Conservation (phyloP, 306 rosid genomes). For the Oxytropis ochrocephala region DNA sequence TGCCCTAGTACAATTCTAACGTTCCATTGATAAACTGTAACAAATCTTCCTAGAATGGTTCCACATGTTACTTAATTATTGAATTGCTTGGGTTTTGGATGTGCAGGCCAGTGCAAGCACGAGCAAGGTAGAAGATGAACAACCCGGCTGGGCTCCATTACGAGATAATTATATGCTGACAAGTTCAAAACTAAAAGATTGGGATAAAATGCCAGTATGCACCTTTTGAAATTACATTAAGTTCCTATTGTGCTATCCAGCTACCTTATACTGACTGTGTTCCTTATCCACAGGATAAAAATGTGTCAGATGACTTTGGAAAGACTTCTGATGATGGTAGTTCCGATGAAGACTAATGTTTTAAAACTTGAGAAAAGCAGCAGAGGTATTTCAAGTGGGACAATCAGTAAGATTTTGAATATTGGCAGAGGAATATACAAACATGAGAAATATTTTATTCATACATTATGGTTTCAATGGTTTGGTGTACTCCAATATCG, state of each 20-base stretch:
- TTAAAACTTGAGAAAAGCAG: constrained; percentile 1
- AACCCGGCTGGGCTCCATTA: constrained; percentile 93
- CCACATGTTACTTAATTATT: not conserved
- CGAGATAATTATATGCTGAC: constrained; percentile 89
- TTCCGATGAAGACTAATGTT: constrained; percentile 61
- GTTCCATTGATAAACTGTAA: not conserved
- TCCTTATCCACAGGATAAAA: constrained; percentile 18
- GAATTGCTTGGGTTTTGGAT: not conserved
- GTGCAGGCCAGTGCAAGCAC: constrained; percentile 44
- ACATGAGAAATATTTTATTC: no score
- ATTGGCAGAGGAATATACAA: not conserved
- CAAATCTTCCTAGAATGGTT: not conserved
- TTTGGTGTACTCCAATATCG: no score
- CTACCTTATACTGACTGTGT: not conserved
- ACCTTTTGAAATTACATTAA: not conserved
- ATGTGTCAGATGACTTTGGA: constrained; percentile 44
- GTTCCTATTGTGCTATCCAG: no score
- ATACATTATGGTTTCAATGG: no score
- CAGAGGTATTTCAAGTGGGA: not conserved
- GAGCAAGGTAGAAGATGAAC: constrained; percentile 41
- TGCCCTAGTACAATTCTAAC: not conserved
- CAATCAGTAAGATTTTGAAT: constrained; percentile 6
- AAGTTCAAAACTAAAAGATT: constrained; percentile 65
- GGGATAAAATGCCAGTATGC: constrained; percentile 86
- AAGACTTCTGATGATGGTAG: constrained; percentile 46